Evolutionary conservation across 306 rosid species (phyloP).

Genomic region (Dicorynia guianensis): DNA sequence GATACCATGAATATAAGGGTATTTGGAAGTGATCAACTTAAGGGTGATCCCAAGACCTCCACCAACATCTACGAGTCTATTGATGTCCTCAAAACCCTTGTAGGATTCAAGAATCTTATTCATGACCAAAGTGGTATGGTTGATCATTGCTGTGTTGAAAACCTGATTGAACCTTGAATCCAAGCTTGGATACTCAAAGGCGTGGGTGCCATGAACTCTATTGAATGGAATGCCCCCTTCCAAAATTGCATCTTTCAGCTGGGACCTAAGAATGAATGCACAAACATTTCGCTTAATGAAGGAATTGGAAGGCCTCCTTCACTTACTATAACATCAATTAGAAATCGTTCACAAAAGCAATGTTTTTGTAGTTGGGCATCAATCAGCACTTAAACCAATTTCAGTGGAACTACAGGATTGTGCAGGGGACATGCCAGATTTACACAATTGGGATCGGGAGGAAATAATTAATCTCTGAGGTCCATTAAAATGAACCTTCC

Average conservation of each 20-base stretch:
- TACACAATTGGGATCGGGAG: too few species aligned
- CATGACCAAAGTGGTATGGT: constrained; percentile 41
- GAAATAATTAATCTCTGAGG: too few species aligned
- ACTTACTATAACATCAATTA: too few species aligned
- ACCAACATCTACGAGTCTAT: constrained; percentile 68
- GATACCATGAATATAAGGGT: constrained; percentile 53
- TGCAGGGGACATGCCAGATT: not conserved
- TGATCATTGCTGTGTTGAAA: constrained; percentile 61
- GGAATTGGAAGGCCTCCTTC: not conserved
- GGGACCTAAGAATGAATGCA: constrained; percentile 40
- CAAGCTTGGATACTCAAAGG: constrained; percentile 44
- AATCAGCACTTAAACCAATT: too few species aligned
- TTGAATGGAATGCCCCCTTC: constrained; percentile 61
- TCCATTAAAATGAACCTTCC: too few species aligned
- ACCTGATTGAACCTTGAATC: constrained; percentile 51
- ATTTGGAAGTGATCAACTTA: constrained; percentile 56
- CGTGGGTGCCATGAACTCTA: constrained; percentile 49
- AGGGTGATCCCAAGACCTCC: constrained; percentile 63
- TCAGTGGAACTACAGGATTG: too few species aligned
- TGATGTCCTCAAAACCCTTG: constrained; percentile 53
- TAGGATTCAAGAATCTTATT: constrained; percentile 51
- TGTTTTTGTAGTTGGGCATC: too few species aligned
- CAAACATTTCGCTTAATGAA: constrained; percentile 1
- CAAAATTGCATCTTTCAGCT: constrained; percentile 49
- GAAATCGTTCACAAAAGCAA: too few species aligned